A percentile compares a stretch with the other conserved stretches of the same genome.
phyloP scores from a whole-genome alignment of 257 asterid species.

The Primulina huaijiensis region DNA sequence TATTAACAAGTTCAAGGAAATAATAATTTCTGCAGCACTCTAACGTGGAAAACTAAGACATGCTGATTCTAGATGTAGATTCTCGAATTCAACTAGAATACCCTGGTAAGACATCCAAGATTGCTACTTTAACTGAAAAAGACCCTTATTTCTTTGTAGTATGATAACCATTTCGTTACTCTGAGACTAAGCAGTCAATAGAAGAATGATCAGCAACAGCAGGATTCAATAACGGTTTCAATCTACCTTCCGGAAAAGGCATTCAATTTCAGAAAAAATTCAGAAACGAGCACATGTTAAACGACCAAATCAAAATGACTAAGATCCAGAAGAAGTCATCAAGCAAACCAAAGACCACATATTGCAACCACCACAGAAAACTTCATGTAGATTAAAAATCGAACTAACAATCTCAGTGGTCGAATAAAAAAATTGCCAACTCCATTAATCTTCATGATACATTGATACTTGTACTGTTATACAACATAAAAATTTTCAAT shows the following conservation, averaged over 20 bases:
- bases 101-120: too few relatives aligned
- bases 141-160: too few relatives aligned
- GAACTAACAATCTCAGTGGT: neutral
- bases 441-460: neutral
- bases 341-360: constrained; percentile 11
- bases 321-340: constrained; percentile 4
- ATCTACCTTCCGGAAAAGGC: neutral
- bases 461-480: neutral
- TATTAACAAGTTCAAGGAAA: too few relatives aligned
- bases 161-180: neutral
- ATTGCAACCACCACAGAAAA: neutral
- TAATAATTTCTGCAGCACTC: neutral
- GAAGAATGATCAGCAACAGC: neutral
- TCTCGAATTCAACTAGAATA: too few relatives aligned
- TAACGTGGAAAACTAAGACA: too few relatives aligned
- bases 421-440: neutral
- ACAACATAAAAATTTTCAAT: neutral
- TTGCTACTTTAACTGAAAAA: too few relatives aligned
- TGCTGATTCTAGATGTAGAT: too few relatives aligned
- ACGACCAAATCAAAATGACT: constrained; percentile 1
- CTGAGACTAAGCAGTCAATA: neutral
- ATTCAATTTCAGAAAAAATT: neutral
- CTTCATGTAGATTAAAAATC: constrained; percentile 6
- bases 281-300: neutral
- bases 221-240: neutral